Base-by-base conservation (phyloP, 2,329 filamentous ascomycete genomes). In the Diaporthe citri region DNA sequence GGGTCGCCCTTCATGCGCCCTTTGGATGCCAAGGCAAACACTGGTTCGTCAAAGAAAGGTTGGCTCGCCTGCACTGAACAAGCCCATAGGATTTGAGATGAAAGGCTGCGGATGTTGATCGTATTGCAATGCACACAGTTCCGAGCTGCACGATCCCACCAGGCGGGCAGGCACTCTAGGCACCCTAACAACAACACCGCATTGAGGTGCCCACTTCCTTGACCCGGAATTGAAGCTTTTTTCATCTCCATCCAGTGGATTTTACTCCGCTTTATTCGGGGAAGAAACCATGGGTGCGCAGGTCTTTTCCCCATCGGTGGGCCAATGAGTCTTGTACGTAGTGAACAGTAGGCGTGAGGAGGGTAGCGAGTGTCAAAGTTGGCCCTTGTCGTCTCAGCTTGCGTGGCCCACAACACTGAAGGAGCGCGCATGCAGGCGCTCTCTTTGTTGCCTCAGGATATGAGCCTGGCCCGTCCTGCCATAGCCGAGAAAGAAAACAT, bases 11-110 rank as follows among this genome's bases (percentile, higher is more conserved):
- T 34, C 52, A 64, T 46, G 60, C 60, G 20, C 41, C 41, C 56
- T 70, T 75, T 34, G 51, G 62, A 71, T 66, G 74, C 74, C 74
- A 74, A 74, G 74, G 69, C 41, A 34, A 55, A 41, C 48, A 28
- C n/a, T 39, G n/a, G 64, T 55, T 55, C 48, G n/a, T 55, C 34
- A 69, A 69, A 69, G 64, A 51, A 22, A 20, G 46, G 31, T 20
- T 55, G 64, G 48, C 64, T 39, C 13, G 34, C 22, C 31, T 67
- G 15, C 22, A 20, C 46, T n/a, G 46, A 2, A 39, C 20, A 25
- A 4, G 4, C 6, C 17, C 17, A 12, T 34, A 20, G 17, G 6
- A 34, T 34, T 48, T 66, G 41, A 48, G 64, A 67, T 51, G 64
- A 67, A 67, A 39, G 46, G 22, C 28, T 20, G 31, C 43, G 13